Conservation (phyloP, 495 filamentous ascomycete species). For the Aspergillus indologenus region DNA sequence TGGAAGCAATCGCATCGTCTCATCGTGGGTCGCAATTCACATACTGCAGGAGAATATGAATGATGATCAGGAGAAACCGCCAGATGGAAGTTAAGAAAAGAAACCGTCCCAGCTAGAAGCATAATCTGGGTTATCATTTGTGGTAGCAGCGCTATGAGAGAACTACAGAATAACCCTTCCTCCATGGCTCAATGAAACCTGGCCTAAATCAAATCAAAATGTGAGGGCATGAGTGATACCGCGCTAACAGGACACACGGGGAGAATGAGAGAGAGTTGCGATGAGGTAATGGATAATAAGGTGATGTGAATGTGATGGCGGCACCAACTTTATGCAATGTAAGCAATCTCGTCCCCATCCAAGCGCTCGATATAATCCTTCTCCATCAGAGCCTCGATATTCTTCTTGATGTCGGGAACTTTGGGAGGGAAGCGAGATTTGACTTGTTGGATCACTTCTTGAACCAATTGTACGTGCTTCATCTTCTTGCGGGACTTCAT, state of each 20-base stretch:
- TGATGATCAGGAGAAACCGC: not conserved
- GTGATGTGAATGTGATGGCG: not conserved
- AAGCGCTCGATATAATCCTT: constrained; percentile 98
- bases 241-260: constrained; percentile 3
- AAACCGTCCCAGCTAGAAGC: constrained; percentile 10
- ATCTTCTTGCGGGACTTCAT: constrained; percentile 99
- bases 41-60: too few species aligned
- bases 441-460: constrained; percentile 93
- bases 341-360: constrained; percentile 90
- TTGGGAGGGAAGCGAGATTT: constrained; percentile 91
- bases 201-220: not conserved
- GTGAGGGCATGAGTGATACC: not conserved
- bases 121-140: constrained; percentile 33
- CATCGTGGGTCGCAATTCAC: not conserved
- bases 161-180: constrained; percentile 14
- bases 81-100: too few species aligned
- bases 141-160: constrained; percentile 38
- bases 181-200: constrained; percentile 6
- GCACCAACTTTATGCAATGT: constrained; percentile 62
- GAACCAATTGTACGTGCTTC: constrained; percentile 91
- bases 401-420: constrained; percentile 96
- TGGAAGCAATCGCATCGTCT: not conserved
- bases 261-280: not conserved
- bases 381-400: constrained; percentile 97
- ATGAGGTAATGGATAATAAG: not conserved